Evolutionary conservation across 1,139 yeast species (phyloP), one percentile per base, ranked within the genome.

Genomic region (Yamadazyma sp.): DNA sequence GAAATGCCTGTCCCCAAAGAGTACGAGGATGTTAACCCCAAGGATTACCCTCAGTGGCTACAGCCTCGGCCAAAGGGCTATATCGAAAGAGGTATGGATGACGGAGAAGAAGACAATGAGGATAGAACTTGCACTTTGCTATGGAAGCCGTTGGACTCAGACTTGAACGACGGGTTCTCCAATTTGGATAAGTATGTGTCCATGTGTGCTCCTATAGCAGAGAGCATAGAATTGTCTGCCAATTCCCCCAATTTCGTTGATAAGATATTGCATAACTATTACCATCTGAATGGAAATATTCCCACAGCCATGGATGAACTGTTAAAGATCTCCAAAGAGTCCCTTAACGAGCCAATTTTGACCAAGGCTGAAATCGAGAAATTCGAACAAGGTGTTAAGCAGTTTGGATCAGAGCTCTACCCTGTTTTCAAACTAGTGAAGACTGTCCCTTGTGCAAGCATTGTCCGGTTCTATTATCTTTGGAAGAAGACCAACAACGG

Each of bases 401-500:
- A 75, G 42, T 76, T 77, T 56, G 98, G 97, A 6, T 82, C 88
- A 55, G 96, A 91, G 54, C 62, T 91, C 17, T 81, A 79, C 53
- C 88, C 86, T 2, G 94, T 87, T 0, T 77, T 61, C 49, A 77
- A 81, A 53, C 76, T 73, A 46, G 94, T 91, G 5, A 75, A 75
- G 31, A 73, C 89, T 0, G 94, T 86, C 49, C 69, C 87, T 0
- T 67, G 81, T 39, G 75, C 91, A 0, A 86, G 83, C 81, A 74
- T 89, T 46, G 97, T 91, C 1, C 64, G 96, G 39, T 91, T 75
- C 56, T 91, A 87, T 55, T 91, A 91, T 54, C 65, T 86, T 38
- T 91, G 98, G 98, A 91, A 91, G 60, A 91, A 91, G 59, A 83
- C 96, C 0, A 68, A 75, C 23, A 73, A 73, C 40, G 98, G 98